Evolutionary conservation across 192 early-diverging fungal species (phyloP), one percentile per base, ranked within the genome.

Genomic region (Backusella sp.): DNA sequence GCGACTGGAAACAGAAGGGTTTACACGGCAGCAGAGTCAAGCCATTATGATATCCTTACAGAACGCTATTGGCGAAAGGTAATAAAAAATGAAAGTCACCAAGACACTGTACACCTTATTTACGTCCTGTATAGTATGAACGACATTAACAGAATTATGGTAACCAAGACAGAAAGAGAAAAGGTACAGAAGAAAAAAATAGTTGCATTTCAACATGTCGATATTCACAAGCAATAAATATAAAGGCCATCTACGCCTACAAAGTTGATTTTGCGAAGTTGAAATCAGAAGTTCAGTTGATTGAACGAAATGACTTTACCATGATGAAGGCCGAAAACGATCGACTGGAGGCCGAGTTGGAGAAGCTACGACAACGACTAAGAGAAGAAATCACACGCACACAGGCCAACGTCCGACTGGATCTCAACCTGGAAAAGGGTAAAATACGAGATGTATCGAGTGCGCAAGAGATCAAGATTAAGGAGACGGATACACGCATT

Each of bases 251-350:
- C 26, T 96, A 96, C 80, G 91, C 92, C 76, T 92, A 92, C 75
- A 94, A 92, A 80, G 94, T 95, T 12, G 95, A 96, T 79, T 95
- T 98, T 66, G 91, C 94, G n/a, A 93, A 94, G 28, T 87, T 98
- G 19, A 92, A 93, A 70, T 90, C 90, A 5, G 96, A 96, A 80
- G 87, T 98, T 9, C 92, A 92, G 66, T 86, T 96, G 83, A 80
- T 98, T 49, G 95, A 95, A 76, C 94, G 94, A 82, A 96, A 93
- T 65, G 96, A 98, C 44, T 95, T 94, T 72, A 85, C 89, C 2
- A 82, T 94, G 70, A 90, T 96, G 80, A 91, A 93, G 75, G 81
- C 94, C 42, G 95, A 98, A 73, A 93, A 93, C 39, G 91, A 91
- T 68, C 87, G 95, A 4, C 82, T 96, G 32, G 86, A 91, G 73